phyloP scores from a whole-genome alignment of 768 basidiomycete species.

The Suillus luteus region DNA sequence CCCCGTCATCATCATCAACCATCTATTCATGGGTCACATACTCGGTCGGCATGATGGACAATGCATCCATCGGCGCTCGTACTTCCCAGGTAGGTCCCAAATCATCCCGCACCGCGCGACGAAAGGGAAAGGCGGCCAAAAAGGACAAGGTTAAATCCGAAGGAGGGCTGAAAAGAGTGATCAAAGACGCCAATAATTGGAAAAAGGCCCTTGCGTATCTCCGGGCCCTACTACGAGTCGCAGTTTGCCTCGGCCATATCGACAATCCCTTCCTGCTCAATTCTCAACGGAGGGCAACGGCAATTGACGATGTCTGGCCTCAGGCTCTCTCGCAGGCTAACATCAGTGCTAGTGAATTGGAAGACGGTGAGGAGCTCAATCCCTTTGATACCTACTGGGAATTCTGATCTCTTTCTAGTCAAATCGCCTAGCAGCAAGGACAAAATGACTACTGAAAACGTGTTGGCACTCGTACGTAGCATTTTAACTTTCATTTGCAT shows the following conservation, averaged over 20 bases:
- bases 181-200: neutral
- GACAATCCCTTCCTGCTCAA: neutral
- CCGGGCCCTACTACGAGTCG: neutral
- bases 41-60: neutral
- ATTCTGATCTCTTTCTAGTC: neutral
- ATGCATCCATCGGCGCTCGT: neutral
- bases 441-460: neutral
- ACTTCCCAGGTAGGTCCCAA: neutral
- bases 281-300: neutral
- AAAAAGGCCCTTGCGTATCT: neutral
- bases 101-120: neutral
- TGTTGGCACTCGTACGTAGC: neutral
- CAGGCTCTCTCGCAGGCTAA: neutral
- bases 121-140: neutral
- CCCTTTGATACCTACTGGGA: neutral
- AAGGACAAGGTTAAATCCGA: neutral
- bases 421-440: neutral
- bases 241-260: neutral
- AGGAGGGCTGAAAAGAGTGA: neutral
- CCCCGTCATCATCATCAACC: neutral
- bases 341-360: neutral
- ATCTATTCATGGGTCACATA: neutral
- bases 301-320: neutral
- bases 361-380: neutral
- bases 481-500: neutral